A percentile compares a stretch with the other conserved stretches of the same genome.
phyloP scores from a whole-genome alignment of 2,329 filamentous ascomycete genomes.

The Dryadomyces sulphureus region DNA sequence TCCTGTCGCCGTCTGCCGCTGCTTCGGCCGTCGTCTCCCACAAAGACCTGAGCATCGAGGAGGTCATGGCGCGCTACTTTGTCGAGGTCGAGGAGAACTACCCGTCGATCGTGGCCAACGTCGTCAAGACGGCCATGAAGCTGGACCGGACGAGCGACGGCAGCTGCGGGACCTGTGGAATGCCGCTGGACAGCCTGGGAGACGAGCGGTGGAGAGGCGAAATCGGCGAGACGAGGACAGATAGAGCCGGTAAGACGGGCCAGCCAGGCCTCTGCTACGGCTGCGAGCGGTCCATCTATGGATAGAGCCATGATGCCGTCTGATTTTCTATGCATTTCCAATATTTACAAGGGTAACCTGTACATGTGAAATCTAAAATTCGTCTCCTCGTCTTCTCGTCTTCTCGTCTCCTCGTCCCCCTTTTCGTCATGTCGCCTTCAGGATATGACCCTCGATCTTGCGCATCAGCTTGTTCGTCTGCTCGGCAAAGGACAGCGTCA shows the following conservation, averaged over 20 bases:
- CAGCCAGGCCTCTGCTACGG: conserved; percentile 51
- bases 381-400: background rate
- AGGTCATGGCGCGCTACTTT: conserved; percentile 82
- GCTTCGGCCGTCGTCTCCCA: conserved; percentile 37
- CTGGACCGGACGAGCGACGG: conserved; percentile 35
- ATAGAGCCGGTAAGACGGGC: no score
- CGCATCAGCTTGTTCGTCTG: conserved; percentile 91
- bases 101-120: conserved; percentile 85
- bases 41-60: conserved; percentile 76
- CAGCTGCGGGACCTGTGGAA: conserved; percentile 54
- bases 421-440: conserved; percentile 25
- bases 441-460: conserved; percentile 50
- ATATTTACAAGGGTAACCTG: background rate
- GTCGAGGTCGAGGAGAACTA: conserved; percentile 72
- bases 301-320: conserved; percentile 16
- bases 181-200: conserved; percentile 47
- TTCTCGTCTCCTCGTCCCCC: background rate
- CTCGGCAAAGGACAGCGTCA: conserved; percentile 86
- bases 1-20: conserved; percentile 15
- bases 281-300: conserved; percentile 50
- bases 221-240: conserved; percentile 31
- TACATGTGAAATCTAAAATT: background rate
- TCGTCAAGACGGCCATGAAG: conserved; percentile 82
- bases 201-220: conserved; percentile 50
- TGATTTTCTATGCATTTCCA: background rate